Conservation (phyloP, 169 alveolate genomes). For the Fabrea salina region DNA sequence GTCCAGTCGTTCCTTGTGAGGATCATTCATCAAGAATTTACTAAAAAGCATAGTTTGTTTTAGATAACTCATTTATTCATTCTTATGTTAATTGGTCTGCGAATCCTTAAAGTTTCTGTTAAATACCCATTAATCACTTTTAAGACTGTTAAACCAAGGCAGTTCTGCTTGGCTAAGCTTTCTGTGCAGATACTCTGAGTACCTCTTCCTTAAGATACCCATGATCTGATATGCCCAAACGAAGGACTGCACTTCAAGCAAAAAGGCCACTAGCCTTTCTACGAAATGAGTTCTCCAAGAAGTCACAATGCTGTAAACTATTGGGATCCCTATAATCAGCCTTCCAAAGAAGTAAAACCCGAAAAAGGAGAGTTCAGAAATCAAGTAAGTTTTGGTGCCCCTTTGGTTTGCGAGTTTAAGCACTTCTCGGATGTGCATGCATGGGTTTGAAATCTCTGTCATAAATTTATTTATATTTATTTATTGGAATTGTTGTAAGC, state of each 20-base stretch:
- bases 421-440: neutral
- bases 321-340: neutral
- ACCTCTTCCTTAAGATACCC: neutral
- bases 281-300: neutral
- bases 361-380: neutral
- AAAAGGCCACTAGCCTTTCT: neutral
- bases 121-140: too few species aligned
- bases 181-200: neutral
- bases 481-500: too few species aligned
- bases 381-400: neutral
- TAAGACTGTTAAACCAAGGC: constrained; percentile 33
- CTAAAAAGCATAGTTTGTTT: too few species aligned
- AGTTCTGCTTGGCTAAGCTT: neutral
- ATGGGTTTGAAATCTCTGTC: neutral
- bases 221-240: neutral
- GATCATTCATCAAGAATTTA: too few species aligned
- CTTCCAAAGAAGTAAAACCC: neutral
- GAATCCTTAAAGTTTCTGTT: too few species aligned
- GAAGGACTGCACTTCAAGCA: neutral
- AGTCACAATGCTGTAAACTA: neutral
- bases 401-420: neutral
- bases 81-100: too few species aligned
- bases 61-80: too few species aligned
- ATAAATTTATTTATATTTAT: too few species aligned
- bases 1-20: too few species aligned